phyloP scores from a whole-genome alignment of 2,329 filamentous ascomycete species.

The Ophiostoma sp. region DNA sequence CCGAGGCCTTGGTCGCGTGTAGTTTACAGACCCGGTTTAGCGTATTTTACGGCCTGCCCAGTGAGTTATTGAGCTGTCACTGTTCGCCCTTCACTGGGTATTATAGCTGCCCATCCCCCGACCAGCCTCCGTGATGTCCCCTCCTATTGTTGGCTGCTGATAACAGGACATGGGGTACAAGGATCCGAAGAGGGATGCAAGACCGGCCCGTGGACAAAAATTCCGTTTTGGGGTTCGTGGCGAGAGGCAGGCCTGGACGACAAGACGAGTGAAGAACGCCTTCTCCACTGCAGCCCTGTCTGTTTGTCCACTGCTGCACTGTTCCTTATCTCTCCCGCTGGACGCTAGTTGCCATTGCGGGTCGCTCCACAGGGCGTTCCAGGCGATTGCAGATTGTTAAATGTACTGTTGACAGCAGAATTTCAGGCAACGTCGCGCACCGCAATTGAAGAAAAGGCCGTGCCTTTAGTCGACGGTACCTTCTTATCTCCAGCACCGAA shows the following conservation, averaged over 20 bases:
- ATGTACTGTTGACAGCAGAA: background rate
- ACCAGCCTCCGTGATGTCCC: background rate
- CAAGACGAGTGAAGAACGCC: background rate
- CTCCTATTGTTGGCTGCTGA: background rate
- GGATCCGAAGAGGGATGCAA: background rate
- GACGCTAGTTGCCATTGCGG: background rate
- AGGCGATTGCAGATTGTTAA: background rate
- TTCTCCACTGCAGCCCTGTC: background rate
- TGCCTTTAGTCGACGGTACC: background rate
- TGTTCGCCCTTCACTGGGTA: background rate
- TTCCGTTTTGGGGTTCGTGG: conserved; percentile 4
- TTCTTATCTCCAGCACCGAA: background rate
- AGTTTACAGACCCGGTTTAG: conserved; percentile 15
- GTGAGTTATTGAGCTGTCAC: background rate
- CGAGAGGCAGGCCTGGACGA: background rate
- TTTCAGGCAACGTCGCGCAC: no score
- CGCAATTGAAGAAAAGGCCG: no score
- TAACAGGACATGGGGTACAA: background rate
- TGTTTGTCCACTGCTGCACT: background rate
- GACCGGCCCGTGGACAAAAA: background rate
- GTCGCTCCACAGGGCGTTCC: background rate
- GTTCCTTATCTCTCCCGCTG: conserved; percentile 8
- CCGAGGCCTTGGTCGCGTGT: conserved; percentile 15
- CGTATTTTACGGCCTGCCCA: background rate
- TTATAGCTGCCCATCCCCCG: background rate